A percentile compares a stretch with the other conserved stretches of the same genome.
Evolutionary conservation across 139 green algal genomes (phyloP).

Genomic region (Parachlorella kessleri): DNA sequence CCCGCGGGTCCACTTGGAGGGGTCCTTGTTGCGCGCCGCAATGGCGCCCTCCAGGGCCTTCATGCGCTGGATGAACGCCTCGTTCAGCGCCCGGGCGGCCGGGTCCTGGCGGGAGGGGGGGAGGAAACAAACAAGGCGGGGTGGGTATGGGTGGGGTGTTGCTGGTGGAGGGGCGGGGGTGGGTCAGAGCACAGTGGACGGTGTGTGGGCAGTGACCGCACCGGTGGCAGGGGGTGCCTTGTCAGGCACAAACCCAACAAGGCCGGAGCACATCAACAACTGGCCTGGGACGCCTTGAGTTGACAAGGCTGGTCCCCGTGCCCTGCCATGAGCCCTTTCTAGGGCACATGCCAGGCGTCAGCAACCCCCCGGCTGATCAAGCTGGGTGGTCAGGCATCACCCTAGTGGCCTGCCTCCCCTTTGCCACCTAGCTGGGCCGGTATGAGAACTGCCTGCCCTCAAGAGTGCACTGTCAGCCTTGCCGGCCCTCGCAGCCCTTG

Average conservation of each 20-base stretch:
- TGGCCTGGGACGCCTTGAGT: too few species aligned
- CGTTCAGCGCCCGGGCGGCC: not conserved
- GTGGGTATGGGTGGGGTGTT: not conserved
- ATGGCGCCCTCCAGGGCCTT: conserved; percentile 2
- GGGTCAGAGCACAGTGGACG: too few species aligned
- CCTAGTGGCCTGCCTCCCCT: too few species aligned
- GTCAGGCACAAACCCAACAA: too few species aligned
- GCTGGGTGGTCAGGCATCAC: too few species aligned
- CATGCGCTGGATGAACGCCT: conserved; percentile 11
- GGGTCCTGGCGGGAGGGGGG: not conserved
- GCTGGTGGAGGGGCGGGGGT: not conserved
- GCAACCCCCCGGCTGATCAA: too few species aligned
- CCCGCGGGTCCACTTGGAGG: conserved; percentile 2
- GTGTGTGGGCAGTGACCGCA: too few species aligned
- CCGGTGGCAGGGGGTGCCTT: too few species aligned
- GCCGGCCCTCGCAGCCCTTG: not conserved
- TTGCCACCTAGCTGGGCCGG: not conserved
- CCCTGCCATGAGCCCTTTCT: too few species aligned
- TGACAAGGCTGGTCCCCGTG: too few species aligned
- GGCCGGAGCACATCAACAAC: too few species aligned
- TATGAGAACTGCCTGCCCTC: not conserved
- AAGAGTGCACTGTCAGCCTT: not conserved
- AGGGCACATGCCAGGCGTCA: too few species aligned
- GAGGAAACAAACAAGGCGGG: not conserved
- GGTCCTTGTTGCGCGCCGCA: not conserved